Conservation (phyloP, 441 rosid species). For the Melastoma candidum region DNA sequence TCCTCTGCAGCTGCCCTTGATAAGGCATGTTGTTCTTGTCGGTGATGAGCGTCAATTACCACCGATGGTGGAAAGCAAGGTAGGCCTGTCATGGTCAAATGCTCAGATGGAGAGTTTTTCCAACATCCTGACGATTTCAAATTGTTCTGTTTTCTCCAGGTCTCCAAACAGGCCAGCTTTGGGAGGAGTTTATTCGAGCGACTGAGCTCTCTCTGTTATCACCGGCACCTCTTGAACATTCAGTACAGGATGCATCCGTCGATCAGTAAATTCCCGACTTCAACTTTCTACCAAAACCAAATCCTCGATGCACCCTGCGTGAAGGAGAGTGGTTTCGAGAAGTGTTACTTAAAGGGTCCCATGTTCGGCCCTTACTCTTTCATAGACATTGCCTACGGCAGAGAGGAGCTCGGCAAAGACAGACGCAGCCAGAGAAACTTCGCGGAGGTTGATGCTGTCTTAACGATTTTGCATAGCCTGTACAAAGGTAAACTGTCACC, state of each 20-base stretch:
- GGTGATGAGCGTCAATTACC: conserved; percentile 41
- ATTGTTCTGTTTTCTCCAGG: too few species aligned
- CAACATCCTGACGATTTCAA: conserved; percentile 5
- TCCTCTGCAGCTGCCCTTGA: too few species aligned
- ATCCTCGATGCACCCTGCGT: conserved; percentile 23
- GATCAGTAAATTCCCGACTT: conserved; percentile 35
- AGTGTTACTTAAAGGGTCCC: too few species aligned
- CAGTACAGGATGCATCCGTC: conserved; percentile 27
- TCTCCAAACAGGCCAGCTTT: too few species aligned
- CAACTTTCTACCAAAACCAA: conserved; percentile 20
- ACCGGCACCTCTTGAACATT: too few species aligned
- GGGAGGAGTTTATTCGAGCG: too few species aligned
- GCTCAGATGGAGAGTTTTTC: neutral
- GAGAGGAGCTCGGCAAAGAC: too few species aligned
- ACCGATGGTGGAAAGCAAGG: conserved; percentile 33
- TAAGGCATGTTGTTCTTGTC: conserved; percentile 18
- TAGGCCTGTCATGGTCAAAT: conserved; percentile 1
- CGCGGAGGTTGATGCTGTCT: conserved; percentile 34
- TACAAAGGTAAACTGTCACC: conserved; percentile 20
- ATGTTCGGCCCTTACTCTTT: too few species aligned
- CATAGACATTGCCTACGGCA: too few species aligned
- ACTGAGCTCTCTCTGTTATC: too few species aligned
- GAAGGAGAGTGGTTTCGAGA: too few species aligned
- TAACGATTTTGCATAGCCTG: conserved; percentile 21
- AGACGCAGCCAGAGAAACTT: conserved; percentile 22